Evolutionary conservation across 306 rosid species (phyloP).

Genomic region (Quercus glauca): DNA sequence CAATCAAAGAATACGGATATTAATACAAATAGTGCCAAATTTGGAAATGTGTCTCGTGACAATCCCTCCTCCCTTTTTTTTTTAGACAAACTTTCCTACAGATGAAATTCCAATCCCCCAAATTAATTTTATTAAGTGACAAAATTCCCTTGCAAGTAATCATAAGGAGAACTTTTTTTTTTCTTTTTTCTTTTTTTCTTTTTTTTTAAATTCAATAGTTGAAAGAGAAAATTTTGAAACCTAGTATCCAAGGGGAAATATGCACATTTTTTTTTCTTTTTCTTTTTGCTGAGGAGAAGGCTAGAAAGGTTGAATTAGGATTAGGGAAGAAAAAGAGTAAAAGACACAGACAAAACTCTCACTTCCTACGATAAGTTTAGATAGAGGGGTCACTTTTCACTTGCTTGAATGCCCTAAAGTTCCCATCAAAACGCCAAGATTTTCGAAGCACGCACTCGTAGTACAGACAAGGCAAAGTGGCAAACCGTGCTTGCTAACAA

Average conservation of each 20-base stretch:
- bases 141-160: not conserved
- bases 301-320: not conserved
- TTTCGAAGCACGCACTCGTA: not conserved
- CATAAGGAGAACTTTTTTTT: not conserved
- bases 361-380: not conserved
- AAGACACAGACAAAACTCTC: not conserved
- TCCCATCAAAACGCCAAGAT: not conserved
- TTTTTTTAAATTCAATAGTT: no score
- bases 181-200: slow-evolving; percentile 1
- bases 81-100: not conserved
- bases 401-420: not conserved
- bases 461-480: not conserved
- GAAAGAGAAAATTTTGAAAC: no score
- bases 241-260: no score
- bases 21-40: slow-evolving; percentile 41
- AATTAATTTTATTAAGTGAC: not conserved
- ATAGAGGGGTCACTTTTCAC: no score
- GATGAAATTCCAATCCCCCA: slow-evolving; percentile 9
- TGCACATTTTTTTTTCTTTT: not conserved
- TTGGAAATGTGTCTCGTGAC: slow-evolving; percentile 84
- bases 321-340: not conserved
- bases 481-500: not conserved
- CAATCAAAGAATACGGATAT: slow-evolving; percentile 49
- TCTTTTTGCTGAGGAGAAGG: slow-evolving; percentile 7
- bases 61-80: slow-evolving; percentile 18